Evolutionary conservation across 331 rosid species (phyloP), one percentile per base, ranked within the genome.

Genomic region (Ulmus americana): DNA sequence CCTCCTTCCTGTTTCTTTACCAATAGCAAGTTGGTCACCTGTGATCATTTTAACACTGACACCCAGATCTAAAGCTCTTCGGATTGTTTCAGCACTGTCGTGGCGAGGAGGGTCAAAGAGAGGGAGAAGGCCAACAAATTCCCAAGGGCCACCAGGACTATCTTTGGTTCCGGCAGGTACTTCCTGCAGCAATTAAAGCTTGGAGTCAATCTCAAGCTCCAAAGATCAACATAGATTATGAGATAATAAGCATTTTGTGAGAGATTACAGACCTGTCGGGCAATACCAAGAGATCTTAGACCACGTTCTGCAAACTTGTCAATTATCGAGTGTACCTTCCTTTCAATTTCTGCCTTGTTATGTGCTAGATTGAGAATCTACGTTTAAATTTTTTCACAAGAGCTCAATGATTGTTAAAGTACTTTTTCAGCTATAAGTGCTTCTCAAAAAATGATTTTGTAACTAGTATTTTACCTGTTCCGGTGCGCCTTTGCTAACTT

Each of bases 401-500:
- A 53, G 43, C 55, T 70, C 59, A 56, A 65, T 53, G 43, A 11
- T 1, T 12, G 51, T 7, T n/a, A 56, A 12, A 45, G 6, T 35
- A 14, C 1, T 64, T 3, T 38, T 53, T 8, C 39, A 10, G 59
- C 66, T 20, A 62, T 18, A 46, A 47, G 67, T 61, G 35, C 39
- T 47, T 55, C 28, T 12, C 62, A 50, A 55, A 28, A 28, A 28
- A 28, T 28, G 35, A 28, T 0, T 14, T 68, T 38, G 61, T 13
- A 14, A 68, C 42, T 45, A 6, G 44, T 55, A 53, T 47, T 46
- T 13, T 81, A 84, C 90, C 91, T 88, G 91, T 65, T 85, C 95
- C 18, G 89, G 91, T 72, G 95, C 91, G 61, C 95, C 95, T 79
- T 88, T 88, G 70, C 95, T 85, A 38, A 79, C 91, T 69, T 88